phyloP scores from a whole-genome alignment of 495 filamentous ascomycete species.

The Tuber calosporum region DNA sequence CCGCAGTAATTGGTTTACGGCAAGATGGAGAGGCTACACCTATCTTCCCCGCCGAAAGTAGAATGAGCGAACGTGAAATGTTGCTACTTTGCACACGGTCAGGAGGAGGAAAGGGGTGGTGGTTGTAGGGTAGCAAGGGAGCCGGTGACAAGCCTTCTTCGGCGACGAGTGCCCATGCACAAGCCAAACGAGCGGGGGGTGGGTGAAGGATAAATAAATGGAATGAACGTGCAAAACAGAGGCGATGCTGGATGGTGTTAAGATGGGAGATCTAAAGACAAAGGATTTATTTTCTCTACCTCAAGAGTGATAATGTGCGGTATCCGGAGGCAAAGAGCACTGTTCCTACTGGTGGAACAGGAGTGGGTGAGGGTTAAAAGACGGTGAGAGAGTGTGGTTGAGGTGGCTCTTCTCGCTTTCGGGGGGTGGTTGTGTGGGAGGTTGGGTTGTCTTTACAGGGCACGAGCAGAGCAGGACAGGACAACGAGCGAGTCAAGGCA shows the following conservation, averaged over 20 bases:
- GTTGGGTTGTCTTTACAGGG: not conserved
- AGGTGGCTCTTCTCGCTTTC: slow-evolving; percentile 1
- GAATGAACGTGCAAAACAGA: slow-evolving; percentile 29
- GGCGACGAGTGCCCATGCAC: slow-evolving; percentile 39
- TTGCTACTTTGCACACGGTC: slow-evolving; percentile 39
- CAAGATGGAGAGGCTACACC: slow-evolving; percentile 32
- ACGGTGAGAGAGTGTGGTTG: not conserved
- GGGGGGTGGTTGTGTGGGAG: not conserved
- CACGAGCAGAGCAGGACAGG: not conserved
- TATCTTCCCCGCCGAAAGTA: slow-evolving; percentile 18
- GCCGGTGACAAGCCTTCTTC: slow-evolving; percentile 35
- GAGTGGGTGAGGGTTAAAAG: not conserved
- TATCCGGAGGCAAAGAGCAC: not conserved
- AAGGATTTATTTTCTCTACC: not conserved
- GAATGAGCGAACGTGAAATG: slow-evolving; percentile 30
- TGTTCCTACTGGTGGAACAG: slow-evolving; percentile 2
- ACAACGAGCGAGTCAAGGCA: not conserved
- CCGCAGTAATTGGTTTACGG: slow-evolving; percentile 21
- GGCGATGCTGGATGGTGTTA: slow-evolving; percentile 22
- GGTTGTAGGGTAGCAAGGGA: slow-evolving; percentile 29
- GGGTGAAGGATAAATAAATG: slow-evolving; percentile 9
- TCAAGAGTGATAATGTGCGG: not conserved
- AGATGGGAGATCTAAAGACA: not conserved
- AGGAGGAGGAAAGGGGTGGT: slow-evolving; percentile 38
- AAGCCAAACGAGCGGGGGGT: slow-evolving; percentile 36